A percentile compares a stretch with the other conserved stretches of the same genome.
phyloP scores from a whole-genome alignment of 2,329 filamentous ascomycete genomes.

The Colletotrichum phormii region DNA sequence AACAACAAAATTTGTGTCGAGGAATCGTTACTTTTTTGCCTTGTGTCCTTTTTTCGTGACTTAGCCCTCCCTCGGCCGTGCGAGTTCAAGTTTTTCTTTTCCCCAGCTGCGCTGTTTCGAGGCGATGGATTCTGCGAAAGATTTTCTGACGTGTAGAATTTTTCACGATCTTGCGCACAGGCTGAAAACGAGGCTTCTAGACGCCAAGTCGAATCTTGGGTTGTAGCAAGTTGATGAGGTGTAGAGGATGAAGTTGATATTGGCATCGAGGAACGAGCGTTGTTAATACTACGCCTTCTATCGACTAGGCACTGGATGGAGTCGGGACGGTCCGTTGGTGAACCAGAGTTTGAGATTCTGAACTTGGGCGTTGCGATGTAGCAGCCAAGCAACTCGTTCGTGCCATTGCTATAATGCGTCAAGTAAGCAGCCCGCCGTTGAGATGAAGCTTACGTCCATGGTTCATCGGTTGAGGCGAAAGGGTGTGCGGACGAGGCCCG shows the following conservation, averaged over 20 bases:
- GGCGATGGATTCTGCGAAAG: conserved; percentile 5
- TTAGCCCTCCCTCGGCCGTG: conserved; percentile 7
- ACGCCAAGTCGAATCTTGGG: not conserved
- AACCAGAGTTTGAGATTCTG: not conserved
- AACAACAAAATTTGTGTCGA: not conserved
- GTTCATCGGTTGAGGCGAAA: not conserved
- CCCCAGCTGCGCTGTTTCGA: conserved; percentile 17
- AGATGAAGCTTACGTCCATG: not conserved
- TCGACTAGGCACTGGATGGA: not conserved
- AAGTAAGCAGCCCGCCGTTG: conserved; percentile 10
- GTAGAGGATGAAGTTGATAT: not conserved
- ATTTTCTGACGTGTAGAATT: not conserved
- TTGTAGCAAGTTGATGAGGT: conserved; percentile 12
- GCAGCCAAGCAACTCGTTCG: not conserved
- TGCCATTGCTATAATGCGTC: not conserved
- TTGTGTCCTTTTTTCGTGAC: not conserved
- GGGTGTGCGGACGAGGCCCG: not conserved
- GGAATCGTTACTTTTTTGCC: conserved; percentile 14
- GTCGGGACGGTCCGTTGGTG: not conserved
- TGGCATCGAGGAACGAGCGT: not conserved
- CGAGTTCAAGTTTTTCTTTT: conserved; percentile 18
- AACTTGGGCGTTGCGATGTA: no score
- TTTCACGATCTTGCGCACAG: not conserved
- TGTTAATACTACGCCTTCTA: no score
- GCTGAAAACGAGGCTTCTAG: not conserved